phyloP scores from a whole-genome alignment of 805 yeast genomes.

The Teunomyces barrocoloradensis region DNA sequence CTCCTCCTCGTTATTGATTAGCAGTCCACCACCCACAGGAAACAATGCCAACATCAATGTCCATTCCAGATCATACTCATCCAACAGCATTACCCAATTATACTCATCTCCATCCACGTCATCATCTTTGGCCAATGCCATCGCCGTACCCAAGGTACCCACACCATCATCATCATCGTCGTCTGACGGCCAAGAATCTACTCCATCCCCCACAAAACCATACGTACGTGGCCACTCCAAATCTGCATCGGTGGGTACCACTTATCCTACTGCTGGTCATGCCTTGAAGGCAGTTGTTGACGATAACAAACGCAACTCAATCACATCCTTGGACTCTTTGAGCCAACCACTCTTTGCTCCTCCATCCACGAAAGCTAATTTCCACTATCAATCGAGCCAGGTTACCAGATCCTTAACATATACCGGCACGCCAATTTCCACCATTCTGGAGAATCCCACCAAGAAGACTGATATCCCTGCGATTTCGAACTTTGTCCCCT shows the following conservation, averaged over 20 bases:
- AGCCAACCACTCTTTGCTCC: constrained; percentile 12
- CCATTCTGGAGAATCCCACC: constrained; percentile 48
- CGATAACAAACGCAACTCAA: constrained; percentile 42
- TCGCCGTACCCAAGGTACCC: constrained; percentile 31
- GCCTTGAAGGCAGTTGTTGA: constrained; percentile 75
- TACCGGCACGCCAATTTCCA: constrained; percentile 38
- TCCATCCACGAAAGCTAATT: constrained; percentile 10
- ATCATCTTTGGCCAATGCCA: constrained; percentile 51
- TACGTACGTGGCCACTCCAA: constrained; percentile 28
- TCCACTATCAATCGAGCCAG: constrained; percentile 2
- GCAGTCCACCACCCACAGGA: constrained; percentile 26
- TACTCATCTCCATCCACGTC: constrained; percentile 69
- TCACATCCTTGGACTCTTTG: constrained; percentile 15
- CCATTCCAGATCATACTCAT: constrained; percentile 36
- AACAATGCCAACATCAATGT: constrained; percentile 11
- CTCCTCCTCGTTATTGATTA: constrained; percentile 16
- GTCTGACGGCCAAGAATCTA: constrained; percentile 17
- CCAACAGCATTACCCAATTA: constrained; percentile 29
- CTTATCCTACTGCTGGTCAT: constrained; percentile 55
- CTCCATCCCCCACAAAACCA: constrained; percentile 20
- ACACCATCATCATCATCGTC: constrained; percentile 7
- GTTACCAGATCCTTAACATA: constrained; percentile 26
- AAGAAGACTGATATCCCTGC: constrained; percentile 17
- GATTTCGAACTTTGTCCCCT: constrained; percentile 1
- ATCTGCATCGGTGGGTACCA: constrained; percentile 28